Conservation (phyloP, 83 land plant species). For the Thuja plicata region DNA sequence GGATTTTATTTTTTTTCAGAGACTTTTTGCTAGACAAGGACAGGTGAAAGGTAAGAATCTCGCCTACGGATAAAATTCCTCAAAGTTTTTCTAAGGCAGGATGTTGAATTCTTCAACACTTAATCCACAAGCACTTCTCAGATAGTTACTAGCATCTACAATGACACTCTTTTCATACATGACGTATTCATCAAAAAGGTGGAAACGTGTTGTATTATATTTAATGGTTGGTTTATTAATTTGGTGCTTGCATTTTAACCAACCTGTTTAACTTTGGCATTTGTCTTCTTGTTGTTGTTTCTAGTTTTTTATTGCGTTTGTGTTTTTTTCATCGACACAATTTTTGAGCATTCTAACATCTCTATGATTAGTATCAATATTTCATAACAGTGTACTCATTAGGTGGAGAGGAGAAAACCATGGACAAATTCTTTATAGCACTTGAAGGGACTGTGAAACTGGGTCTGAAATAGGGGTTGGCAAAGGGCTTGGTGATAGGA, state of each 20-base stretch:
- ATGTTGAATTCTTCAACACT: slow-evolving; percentile 50
- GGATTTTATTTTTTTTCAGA: slow-evolving; percentile 11
- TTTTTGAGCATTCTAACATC: too few relatives aligned
- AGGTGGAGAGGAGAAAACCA: slow-evolving; percentile 37
- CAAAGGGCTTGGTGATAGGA: slow-evolving; percentile 44
- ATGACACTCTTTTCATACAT: slow-evolving; percentile 48
- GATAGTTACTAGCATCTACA: slow-evolving; percentile 47
- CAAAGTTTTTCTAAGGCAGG: slow-evolving; percentile 56
- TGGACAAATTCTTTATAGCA: slow-evolving; percentile 35
- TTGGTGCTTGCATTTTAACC: too few relatives aligned
- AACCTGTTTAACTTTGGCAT: too few relatives aligned
- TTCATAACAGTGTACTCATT: slow-evolving; percentile 52
- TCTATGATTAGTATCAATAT: too few relatives aligned
- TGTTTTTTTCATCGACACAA: too few relatives aligned
- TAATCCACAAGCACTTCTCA: slow-evolving; percentile 24
- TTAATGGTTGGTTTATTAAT: too few relatives aligned
- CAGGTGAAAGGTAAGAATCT: slow-evolving; percentile 52
- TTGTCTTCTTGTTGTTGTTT: too few relatives aligned
- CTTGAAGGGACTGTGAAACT: slow-evolving; percentile 45
- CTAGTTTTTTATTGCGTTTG: too few relatives aligned
- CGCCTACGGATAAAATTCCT: slow-evolving; percentile 42
- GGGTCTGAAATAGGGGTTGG: slow-evolving; percentile 48
- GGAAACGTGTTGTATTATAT: too few relatives aligned
- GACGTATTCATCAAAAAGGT: slow-evolving; percentile 61
- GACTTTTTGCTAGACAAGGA: slow-evolving; percentile 55